Base-by-base conservation (phyloP, 2,329 filamentous ascomycete species). In the Penicillium brevicompactum region DNA sequence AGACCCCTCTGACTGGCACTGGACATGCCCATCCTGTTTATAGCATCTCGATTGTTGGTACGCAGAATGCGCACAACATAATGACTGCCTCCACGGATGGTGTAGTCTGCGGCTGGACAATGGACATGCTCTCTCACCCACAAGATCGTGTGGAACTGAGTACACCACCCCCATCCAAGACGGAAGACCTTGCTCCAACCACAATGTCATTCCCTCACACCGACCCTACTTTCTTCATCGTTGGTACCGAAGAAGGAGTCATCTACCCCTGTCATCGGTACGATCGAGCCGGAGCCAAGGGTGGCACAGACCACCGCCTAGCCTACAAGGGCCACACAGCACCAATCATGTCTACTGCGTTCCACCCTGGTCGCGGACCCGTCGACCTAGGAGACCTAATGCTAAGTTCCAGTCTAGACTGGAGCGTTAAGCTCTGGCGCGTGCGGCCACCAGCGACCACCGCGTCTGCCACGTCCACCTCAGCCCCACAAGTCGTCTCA, bases 51-150 rank as follows among this genome's bases (percentile, higher is more conserved):
- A 95, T 99, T 52, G 91, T 99, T 47, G 94, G 94, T 61, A 99
- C 95, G 0, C 94, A 97, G 70, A 99, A 99, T 72, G 94, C 94
- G 56, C 96, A 97, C 78, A 99, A 97, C 74, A 96, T 99, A 71
- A 90, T 99, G 66, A 97, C 92, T 32, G 93, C 91, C 72, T 97
- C 92, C 1, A 99, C 94, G 0, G 94, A 99, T 70, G 94, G 94
- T 51, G 91, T 96, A 9, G 91, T 97, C 41, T 99, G 94, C 74
- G 91, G 92, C 46, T 99, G 94, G 94, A 92, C 90, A 52, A 91
- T 97, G 61, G 95, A 99, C 73, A 97, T 99, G 86, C 89, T 99
- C 57, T 91, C 93, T 1, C 91, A 97, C 74, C 94, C 94, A 0
- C 93, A 97, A 75, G 94, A 99, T 78, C 88, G 92, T 52, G 85